These are phyloP conservation scores for Vishniacozyma victoriae DNA, from an alignment of 768 basidiomycete genomes.

Conservation along the genomic window DNA sequence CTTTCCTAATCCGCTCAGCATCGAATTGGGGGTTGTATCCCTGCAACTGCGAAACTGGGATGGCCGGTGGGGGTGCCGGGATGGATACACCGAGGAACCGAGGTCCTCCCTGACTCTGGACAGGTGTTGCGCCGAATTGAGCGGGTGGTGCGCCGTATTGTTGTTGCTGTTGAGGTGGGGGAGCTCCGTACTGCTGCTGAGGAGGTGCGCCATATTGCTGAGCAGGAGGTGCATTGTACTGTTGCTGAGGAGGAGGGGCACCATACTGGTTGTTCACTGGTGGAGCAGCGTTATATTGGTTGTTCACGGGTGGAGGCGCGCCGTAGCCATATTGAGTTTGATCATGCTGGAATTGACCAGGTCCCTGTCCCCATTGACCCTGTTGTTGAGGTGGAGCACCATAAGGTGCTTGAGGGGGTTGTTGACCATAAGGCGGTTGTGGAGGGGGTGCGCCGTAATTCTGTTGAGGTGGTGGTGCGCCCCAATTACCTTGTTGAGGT, in stretches of 20 bases:
- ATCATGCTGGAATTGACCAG: too few relatives aligned
- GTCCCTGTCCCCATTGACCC: conserved; percentile 6
- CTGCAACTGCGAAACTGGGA: conserved; percentile 27
- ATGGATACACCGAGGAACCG: conserved; percentile 34
- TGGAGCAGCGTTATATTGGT: conserved; percentile 4
- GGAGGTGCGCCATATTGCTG: conserved; percentile 19
- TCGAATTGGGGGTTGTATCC: conserved; percentile 45
- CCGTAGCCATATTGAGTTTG: conserved; percentile 2
- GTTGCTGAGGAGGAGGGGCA: conserved; percentile 12
- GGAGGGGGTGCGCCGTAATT: conserved; percentile 8
- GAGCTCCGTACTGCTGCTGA: conserved; percentile 2
- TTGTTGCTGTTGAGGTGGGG: conserved; percentile 11
- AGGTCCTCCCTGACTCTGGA: conserved; percentile 9
- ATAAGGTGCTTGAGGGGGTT: conserved; percentile 2
- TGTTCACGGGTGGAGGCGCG: conserved; percentile 4
- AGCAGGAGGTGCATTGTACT: conserved; percentile 9
- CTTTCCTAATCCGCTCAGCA: conserved; percentile 45
- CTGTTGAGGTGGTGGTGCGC: conserved; percentile 9
- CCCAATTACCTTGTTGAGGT: conserved; percentile 7
- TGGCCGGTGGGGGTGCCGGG: conserved; percentile 43
- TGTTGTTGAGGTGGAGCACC: conserved; percentile 6
- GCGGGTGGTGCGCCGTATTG: conserved; percentile 10
- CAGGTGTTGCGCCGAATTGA: conserved; percentile 13
- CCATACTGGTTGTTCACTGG: conserved; percentile 8
- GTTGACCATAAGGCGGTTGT: conserved; percentile 10